Conservation (phyloP, 2,329 filamentous ascomycete genomes). For the Penicillium oxalicum region DNA sequence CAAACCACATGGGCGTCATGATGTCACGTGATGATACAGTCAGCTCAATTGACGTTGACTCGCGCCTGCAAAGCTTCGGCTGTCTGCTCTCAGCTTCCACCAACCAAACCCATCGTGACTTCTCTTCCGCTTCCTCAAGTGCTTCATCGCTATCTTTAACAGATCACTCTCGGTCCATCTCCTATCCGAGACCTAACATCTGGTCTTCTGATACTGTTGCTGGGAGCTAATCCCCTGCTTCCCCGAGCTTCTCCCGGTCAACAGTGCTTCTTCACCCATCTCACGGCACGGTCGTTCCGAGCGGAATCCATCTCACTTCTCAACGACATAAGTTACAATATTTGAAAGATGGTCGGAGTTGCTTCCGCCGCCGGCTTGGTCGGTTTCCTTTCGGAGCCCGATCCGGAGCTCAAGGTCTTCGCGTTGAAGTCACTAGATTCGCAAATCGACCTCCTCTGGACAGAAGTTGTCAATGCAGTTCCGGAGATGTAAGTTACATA, state of each 20-base stretch:
- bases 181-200: constrained; percentile 4
- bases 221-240: constrained; percentile 18
- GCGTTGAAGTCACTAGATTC: constrained; percentile 92
- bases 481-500: constrained; percentile 74
- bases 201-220: constrained; percentile 5
- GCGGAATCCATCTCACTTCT: constrained; percentile 9
- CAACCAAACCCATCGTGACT: constrained; percentile 7
- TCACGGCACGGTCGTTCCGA: constrained; percentile 19
- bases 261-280: constrained; percentile 28
- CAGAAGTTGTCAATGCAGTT: constrained; percentile 86
- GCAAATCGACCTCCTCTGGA: constrained; percentile 95
- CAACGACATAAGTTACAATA: constrained; percentile 11
- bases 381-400: constrained; percentile 91
- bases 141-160: constrained; percentile 12
- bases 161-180: constrained; percentile 2
- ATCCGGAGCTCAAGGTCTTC: constrained; percentile 89
- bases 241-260: constrained; percentile 25
- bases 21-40: constrained; percentile 21
- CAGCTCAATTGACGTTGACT: constrained; percentile 25
- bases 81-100: constrained; percentile 21
- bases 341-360: constrained; percentile 72
- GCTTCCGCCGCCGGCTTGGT: constrained; percentile 91
- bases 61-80: constrained; percentile 24
- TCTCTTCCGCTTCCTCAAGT: constrained; percentile 19
- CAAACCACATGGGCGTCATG: constrained; percentile 4